Conservation (phyloP, 1,139 yeast species). For the Pichia sp. region DNA sequence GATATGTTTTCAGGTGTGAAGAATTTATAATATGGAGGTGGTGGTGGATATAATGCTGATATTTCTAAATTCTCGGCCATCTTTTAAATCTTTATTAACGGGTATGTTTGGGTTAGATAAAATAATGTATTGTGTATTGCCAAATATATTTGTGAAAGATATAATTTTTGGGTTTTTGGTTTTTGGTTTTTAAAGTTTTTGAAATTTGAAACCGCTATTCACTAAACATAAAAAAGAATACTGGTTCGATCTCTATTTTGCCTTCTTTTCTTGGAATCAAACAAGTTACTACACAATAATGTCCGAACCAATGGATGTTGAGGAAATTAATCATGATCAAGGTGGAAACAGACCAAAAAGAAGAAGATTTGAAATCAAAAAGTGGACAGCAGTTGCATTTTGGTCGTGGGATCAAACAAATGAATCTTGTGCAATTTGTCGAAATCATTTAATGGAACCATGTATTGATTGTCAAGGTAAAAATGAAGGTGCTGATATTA, state of each 20-base stretch:
- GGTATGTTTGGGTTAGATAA: no score
- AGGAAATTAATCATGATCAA: constrained; percentile 14
- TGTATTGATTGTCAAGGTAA: constrained; percentile 74
- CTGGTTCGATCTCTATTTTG: not conserved
- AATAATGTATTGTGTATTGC: no score
- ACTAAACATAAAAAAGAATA: not conserved
- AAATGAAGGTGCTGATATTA: constrained; percentile 29
- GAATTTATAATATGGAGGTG: constrained; percentile 48
- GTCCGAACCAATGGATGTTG: constrained; percentile 19
- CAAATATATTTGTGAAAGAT: no score
- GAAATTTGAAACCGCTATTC: not conserved
- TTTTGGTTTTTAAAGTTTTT: no score
- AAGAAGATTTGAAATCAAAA: constrained; percentile 64
- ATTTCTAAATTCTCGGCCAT: constrained; percentile 4
- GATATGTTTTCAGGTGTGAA: constrained; percentile 35
- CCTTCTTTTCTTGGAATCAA: not conserved
- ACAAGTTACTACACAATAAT: not conserved
- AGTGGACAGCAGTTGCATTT: constrained; percentile 98
- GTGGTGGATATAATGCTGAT: constrained; percentile 54
- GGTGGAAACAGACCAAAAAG: constrained; percentile 25
- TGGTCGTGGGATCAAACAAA: constrained; percentile 96
- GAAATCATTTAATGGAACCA: constrained; percentile 97
- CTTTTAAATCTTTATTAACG: not conserved
- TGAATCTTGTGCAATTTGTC: constrained; percentile 96
- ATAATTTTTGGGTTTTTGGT: not conserved